Conservation (phyloP, 2,329 filamentous ascomycete species). For the Aspergillus amoenus region DNA sequence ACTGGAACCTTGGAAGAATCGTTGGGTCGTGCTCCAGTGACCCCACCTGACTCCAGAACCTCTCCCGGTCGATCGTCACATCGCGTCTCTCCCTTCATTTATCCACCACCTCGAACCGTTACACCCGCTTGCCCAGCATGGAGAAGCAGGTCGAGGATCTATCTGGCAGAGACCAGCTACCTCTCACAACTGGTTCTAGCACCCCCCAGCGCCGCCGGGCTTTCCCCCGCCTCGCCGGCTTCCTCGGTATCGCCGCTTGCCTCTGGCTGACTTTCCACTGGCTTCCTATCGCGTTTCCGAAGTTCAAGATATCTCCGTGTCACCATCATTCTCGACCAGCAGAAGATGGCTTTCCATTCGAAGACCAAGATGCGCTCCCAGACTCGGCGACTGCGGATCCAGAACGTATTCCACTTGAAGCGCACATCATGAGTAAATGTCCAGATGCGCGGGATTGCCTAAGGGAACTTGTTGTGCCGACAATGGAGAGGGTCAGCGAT, state of each 20-base stretch:
- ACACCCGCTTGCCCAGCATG: conserved; percentile 5
- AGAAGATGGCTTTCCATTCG: neutral
- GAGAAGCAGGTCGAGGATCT: conserved; percentile 10
- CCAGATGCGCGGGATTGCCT: conserved; percentile 87
- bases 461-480: conserved; percentile 74
- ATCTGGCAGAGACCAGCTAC: neutral
- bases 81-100: neutral
- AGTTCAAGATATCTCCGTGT: conserved; percentile 8
- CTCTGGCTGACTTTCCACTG: conserved; percentile 13
- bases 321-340: neutral
- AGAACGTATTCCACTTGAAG: conserved; percentile 71
- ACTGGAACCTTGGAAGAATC: neutral
- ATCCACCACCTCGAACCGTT: conserved; percentile 1
- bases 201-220: conserved; percentile 12
- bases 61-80: neutral
- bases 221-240: conserved; percentile 8
- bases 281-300: conserved; percentile 5
- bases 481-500: conserved; percentile 76
- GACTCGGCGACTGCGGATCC: neutral
- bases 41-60: neutral
- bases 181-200: neutral
- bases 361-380: neutral
- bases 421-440: conserved; percentile 97
- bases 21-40: neutral
- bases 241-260: conserved; percentile 12